Base-by-base conservation (phyloP, 1,284 basidiomycete genomes). In the Inonotus obliquus region DNA sequence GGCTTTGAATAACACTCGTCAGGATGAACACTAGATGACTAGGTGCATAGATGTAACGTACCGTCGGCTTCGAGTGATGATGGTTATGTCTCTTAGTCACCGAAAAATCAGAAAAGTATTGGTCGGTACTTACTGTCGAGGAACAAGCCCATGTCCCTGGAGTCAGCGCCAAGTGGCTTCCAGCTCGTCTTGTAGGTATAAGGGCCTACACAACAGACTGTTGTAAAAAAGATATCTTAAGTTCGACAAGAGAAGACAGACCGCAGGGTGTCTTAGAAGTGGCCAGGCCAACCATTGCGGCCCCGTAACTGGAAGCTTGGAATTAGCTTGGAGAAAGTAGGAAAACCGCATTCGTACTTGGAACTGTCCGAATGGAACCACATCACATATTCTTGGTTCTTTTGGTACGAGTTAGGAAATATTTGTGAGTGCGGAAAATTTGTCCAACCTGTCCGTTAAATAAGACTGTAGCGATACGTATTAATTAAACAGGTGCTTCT, bases 291-390 rank as follows among this genome's bases (percentile, higher is more conserved):
- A 85, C 83, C 76, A 80, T 74, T 4, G 84, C 85, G 25, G 81
- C 81, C 23, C 83, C 82, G 66, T 87, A 87, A 70, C 84, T 86
- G 45, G 13, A 62, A 9, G 9, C 38, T 38, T 41, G 35, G 55
- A 29, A 51, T 62, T 23, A 54, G 59, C 14, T 60, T 47, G 23
- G 39, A 38, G 21, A 60, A 58, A 39, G 39, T 14, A 29, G 52
- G n/a, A 19, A 23, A 35, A 39, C 32, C 53, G 47, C 37, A 19
- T 25, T 75, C 79, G 60, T 66, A 85, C 83, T 84, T 80, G 63
- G 81, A 82, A 37, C 75, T 76, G 68, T 87, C 84, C 17, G 82
- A 84, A 69, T 87, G 84, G 75, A 87, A 87, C 84, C 84, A 87
- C 84, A 87, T 85, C 25, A 86, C 85, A 68, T 85, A 85, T 76